These are phyloP conservation scores for Erodium texanum DNA, from an alignment of 441 rosid genomes.

Conservation along the genomic window DNA sequence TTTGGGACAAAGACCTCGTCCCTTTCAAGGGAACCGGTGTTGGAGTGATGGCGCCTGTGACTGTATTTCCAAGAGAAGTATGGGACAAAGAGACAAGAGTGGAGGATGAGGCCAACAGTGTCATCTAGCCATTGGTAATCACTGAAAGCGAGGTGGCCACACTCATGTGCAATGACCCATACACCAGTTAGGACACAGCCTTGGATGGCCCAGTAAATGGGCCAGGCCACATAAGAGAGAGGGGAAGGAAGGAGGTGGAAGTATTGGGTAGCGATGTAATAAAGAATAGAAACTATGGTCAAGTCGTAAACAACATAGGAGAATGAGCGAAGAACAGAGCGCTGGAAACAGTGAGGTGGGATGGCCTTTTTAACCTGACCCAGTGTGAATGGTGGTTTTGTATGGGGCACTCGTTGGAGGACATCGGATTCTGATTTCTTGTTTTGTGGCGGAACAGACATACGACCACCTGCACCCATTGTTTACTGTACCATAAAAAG, in stretches of 20 bases:
- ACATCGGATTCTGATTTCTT: conserved; percentile 37
- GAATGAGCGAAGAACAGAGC: neutral
- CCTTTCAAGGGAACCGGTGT: conserved; percentile 71
- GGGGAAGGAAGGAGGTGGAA: conserved; percentile 19
- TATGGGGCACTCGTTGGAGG: conserved; percentile 51
- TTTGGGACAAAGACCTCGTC: conserved; percentile 95
- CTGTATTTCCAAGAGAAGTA: conserved; percentile 97
- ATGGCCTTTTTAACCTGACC: conserved; percentile 77
- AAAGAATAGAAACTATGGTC: neutral
- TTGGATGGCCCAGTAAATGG: conserved; percentile 64
- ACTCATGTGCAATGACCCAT: conserved; percentile 95
- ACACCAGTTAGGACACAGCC: conserved; percentile 86
- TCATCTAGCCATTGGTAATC: conserved; percentile 89
- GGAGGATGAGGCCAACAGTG: conserved; percentile 69
- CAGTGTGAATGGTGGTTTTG: conserved; percentile 64
- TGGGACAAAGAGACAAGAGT: conserved; percentile 76
- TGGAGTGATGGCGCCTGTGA: conserved; percentile 94
- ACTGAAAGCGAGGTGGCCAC: conserved; percentile 96
- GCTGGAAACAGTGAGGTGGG: conserved; percentile 48
- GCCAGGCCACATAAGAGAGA: conserved; percentile 48
- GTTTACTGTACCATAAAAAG: neutral
- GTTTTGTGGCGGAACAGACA: conserved; percentile 35
- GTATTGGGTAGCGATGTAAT: conserved; percentile 30
- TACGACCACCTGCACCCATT: conserved; percentile 14
- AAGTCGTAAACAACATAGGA: neutral